Conservation (phyloP, 1,139 yeast genomes). For the Yamadazyma triangularis region DNA sequence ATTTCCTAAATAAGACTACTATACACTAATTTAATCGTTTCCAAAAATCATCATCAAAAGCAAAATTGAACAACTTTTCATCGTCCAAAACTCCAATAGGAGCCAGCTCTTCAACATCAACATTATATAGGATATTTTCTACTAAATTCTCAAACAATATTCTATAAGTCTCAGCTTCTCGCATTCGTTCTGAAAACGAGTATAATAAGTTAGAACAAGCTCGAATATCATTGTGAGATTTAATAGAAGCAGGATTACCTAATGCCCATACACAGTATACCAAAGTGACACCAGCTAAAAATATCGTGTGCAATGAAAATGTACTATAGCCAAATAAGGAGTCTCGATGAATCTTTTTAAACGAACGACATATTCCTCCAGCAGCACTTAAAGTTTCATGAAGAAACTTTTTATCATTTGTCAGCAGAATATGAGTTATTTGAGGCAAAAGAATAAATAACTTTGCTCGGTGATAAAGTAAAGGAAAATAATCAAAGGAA, state of each 20-base stretch:
- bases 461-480: constrained; percentile 10
- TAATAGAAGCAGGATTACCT: constrained; percentile 14
- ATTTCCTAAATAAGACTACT: too few species aligned
- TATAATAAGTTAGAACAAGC: constrained; percentile 18
- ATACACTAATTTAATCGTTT: constrained; percentile 9
- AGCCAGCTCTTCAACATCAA: constrained; percentile 1
- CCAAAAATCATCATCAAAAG: constrained; percentile 13
- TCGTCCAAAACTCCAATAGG: constrained; percentile 4
- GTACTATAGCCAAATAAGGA: constrained; percentile 18
- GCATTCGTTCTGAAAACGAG: constrained; percentile 18
- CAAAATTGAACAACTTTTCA: constrained; percentile 8
- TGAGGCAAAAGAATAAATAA: constrained; percentile 9
- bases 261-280: constrained; percentile 17
- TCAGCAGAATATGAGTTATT: constrained; percentile 6
- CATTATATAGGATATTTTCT: constrained; percentile 13
- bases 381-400: constrained; percentile 14
- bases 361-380: constrained; percentile 17
- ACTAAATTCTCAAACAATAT: constrained; percentile 16
- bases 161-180: constrained; percentile 18
- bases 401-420: constrained; percentile 4
- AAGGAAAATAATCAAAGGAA: constrained; percentile 9
- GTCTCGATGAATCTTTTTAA: constrained; percentile 15
- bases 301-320: constrained; percentile 17
- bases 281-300: constrained; percentile 19
- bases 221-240: constrained; percentile 17